These are phyloP conservation scores for Ceratocystiopsis sp. DNA, from an alignment of 2,329 filamentous ascomycete species.

Conservation along the genomic window DNA sequence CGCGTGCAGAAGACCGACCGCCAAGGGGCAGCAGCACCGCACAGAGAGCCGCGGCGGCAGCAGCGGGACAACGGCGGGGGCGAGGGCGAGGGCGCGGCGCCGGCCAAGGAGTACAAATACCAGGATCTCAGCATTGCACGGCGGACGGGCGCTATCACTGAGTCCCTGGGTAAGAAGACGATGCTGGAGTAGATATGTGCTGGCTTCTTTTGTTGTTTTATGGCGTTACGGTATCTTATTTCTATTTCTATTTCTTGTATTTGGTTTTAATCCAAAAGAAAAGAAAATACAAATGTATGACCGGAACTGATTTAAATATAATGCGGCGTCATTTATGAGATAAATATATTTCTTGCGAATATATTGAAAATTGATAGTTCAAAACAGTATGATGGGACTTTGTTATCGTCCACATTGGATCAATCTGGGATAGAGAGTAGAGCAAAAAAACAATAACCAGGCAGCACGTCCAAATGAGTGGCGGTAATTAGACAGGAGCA, in stretches of 20 bases:
- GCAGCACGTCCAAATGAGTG: neutral
- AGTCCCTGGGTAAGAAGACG: constrained; percentile 62
- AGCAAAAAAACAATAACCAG: neutral
- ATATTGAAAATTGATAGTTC: too few species aligned
- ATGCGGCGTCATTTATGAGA: too few species aligned
- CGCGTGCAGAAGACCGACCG: constrained; percentile 14
- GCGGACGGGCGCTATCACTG: constrained; percentile 64
- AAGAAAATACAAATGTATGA: too few species aligned
- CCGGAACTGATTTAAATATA: too few species aligned
- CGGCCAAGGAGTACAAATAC: constrained; percentile 19
- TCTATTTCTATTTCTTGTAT: too few species aligned
- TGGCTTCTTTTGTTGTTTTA: neutral
- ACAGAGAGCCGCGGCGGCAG: neutral
- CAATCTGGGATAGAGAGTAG: neutral
- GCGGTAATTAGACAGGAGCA: neutral
- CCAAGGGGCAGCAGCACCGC: too few species aligned
- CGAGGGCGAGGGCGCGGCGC: constrained; percentile 17
- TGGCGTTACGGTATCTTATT: neutral
- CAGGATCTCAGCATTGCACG: constrained; percentile 37
- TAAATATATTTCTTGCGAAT: too few species aligned
- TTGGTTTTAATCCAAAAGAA: too few species aligned
- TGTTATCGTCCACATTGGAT: neutral
- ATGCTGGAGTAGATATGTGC: constrained; percentile 49
- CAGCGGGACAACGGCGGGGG: constrained; percentile 4
- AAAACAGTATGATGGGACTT: neutral